These are phyloP conservation scores for Tuber calosporum DNA, from an alignment of 495 filamentous ascomycete species.

Conservation along the genomic window DNA sequence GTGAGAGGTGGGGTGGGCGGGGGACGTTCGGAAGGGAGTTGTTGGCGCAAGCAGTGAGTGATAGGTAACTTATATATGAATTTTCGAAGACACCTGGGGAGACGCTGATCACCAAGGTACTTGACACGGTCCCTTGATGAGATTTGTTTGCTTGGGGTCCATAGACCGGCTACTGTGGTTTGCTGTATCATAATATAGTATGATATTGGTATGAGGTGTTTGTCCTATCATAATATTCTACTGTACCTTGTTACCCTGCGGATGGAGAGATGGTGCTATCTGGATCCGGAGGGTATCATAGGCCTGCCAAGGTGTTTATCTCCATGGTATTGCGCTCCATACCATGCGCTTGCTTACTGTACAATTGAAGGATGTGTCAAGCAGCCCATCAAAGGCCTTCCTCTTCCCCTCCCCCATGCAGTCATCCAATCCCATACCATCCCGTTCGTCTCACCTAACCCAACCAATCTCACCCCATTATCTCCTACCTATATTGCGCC, in stretches of 20 bases:
- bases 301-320: not conserved
- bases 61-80: not conserved
- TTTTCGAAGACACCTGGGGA: not conserved
- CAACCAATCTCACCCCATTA: not conserved
- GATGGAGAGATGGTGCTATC: not conserved
- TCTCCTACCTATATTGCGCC: no score
- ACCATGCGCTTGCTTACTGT: not conserved
- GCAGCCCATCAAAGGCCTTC: not conserved
- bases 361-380: not conserved
- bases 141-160: not conserved
- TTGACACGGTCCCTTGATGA: not conserved
- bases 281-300: not conserved
- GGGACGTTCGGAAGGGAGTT: not conserved
- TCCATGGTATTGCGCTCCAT: not conserved
- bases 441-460: not conserved
- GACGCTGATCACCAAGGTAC: not conserved
- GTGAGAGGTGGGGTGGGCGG: not conserved
- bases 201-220: not conserved
- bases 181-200: not conserved
- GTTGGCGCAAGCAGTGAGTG: not conserved
- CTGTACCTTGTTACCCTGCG: not conserved
- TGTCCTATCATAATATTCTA: not conserved
- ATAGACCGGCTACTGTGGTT: not conserved
- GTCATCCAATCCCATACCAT: not conserved
- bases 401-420: not conserved